Evolutionary conservation across 495 filamentous ascomycete species (phyloP).

Genomic region (Usnea hakonensis): DNA sequence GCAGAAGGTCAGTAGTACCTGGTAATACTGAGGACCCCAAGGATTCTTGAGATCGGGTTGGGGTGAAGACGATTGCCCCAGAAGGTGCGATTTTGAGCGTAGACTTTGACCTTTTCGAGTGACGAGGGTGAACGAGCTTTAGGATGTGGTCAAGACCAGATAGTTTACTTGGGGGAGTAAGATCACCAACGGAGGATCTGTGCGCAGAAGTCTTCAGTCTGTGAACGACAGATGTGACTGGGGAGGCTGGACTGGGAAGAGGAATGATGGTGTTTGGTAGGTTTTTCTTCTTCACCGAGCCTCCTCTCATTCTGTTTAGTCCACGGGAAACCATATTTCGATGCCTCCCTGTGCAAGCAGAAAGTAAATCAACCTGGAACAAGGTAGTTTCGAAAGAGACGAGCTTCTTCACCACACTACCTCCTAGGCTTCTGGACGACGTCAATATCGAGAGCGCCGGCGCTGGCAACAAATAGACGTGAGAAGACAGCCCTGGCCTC

Average conservation of each 20-base stretch:
- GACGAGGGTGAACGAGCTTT: background rate
- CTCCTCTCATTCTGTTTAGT: background rate
- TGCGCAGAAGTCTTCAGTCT: background rate
- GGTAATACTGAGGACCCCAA: background rate
- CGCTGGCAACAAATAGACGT: background rate
- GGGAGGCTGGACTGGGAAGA: background rate
- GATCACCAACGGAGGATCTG: background rate
- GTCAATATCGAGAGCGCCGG: background rate
- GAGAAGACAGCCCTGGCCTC: too few species aligned
- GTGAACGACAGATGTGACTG: background rate
- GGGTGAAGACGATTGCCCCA: background rate
- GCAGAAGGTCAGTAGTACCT: background rate
- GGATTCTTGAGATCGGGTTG: background rate
- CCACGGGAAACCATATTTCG: background rate
- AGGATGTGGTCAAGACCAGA: background rate
- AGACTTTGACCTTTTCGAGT: background rate
- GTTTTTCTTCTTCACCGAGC: background rate
- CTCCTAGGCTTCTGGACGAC: background rate
- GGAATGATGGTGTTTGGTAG: background rate
- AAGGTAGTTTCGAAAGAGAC: background rate
- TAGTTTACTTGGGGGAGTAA: background rate
- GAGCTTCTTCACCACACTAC: background rate
- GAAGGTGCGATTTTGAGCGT: conserved; percentile 1
- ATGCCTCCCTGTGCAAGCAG: background rate
- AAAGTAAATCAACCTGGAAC: background rate